Percentiles rank a stretch among this genome's conserved stretches.
Evolutionary conservation across 441 rosid genomes (phyloP).

Genomic region (Adansonia madagascariensis): DNA sequence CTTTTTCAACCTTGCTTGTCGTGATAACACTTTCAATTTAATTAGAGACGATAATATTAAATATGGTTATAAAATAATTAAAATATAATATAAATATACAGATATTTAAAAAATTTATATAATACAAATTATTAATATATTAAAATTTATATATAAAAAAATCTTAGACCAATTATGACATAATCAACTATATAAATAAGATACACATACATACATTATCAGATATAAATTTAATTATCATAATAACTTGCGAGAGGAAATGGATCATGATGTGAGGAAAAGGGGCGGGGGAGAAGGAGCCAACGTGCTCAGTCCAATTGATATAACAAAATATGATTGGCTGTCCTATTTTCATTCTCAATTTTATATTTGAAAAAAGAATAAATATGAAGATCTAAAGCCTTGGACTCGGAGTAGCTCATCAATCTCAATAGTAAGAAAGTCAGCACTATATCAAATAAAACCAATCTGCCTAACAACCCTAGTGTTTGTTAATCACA

Average conservation of each 20-base stretch:
- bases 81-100: too few relatives aligned
- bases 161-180: too few relatives aligned
- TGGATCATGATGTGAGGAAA: not conserved
- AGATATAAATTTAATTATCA: not conserved
- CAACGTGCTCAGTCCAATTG: not conserved
- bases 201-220: too few relatives aligned
- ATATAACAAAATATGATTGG: conserved; percentile 1
- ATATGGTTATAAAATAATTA: too few relatives aligned
- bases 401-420: conserved; percentile 28
- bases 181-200: too few relatives aligned
- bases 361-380: conserved; percentile 1
- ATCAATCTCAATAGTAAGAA: conserved; percentile 35
- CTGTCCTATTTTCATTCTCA: conserved; percentile 33
- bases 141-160: too few relatives aligned
- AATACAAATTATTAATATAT: too few relatives aligned
- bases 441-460: conserved; percentile 18
- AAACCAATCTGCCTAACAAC: conserved; percentile 27
- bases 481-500: conserved; percentile 7
- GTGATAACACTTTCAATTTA: too few relatives aligned
- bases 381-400: conserved; percentile 39
- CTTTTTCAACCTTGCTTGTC: not conserved
- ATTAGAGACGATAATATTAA: too few relatives aligned
- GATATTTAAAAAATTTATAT: too few relatives aligned
- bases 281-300: not conserved
- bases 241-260: not conserved